Percentiles rank a stretch among this genome's conserved stretches.
Evolutionary conservation across 2,329 filamentous ascomycete species (phyloP).

Genomic region (Epichloe gansuensis): DNA sequence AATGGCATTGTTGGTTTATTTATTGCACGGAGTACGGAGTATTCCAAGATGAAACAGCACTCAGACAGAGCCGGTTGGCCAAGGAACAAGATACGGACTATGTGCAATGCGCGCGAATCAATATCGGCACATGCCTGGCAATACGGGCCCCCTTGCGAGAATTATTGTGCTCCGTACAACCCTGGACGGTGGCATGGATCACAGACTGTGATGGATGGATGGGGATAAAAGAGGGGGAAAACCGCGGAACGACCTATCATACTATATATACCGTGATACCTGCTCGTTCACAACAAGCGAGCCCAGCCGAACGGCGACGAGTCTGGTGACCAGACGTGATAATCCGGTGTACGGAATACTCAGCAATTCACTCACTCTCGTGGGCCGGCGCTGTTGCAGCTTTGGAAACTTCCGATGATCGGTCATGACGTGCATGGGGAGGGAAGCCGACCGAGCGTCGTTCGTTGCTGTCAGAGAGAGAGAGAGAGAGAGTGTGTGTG

Average conservation of each 20-base stretch:
- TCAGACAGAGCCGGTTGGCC: neutral
- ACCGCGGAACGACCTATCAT: too few relatives aligned
- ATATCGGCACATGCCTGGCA: neutral
- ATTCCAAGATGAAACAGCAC: neutral
- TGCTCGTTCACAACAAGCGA: neutral
- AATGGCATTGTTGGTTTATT: neutral
- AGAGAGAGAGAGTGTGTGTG: too few relatives aligned
- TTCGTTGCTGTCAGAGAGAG: too few relatives aligned
- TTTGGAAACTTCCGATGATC: too few relatives aligned
- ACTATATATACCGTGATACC: too few relatives aligned
- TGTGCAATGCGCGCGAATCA: neutral
- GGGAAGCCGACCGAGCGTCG: too few relatives aligned
- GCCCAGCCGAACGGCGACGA: neutral
- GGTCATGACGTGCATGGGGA: too few relatives aligned
- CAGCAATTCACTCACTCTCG: too few relatives aligned
- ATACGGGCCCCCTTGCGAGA: neutral
- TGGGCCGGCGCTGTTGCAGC: too few relatives aligned
- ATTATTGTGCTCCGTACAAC: neutral
- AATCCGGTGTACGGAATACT: too few relatives aligned
- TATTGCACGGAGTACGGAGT: neutral
- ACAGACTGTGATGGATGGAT: neutral
- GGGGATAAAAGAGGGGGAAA: neutral
- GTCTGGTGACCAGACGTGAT: too few relatives aligned
- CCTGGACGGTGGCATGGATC: neutral
- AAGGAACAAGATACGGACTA: neutral